Evolutionary conservation across 2,329 filamentous ascomycete genomes (phyloP).

Genomic region (Lizonia empirigonia): DNA sequence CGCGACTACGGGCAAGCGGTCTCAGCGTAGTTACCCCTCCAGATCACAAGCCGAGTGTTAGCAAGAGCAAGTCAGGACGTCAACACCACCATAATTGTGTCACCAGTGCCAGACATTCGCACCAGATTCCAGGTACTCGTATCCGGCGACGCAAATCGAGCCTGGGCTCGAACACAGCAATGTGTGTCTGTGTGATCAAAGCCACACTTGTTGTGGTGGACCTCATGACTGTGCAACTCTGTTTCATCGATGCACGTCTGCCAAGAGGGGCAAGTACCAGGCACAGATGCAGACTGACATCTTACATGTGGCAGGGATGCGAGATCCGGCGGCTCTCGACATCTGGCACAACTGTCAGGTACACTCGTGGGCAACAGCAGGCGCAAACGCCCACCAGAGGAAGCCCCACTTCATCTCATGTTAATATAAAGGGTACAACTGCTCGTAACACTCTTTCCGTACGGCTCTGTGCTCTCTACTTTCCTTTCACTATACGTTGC

Average conservation of each 20-base stretch:
- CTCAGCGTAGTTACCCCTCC: too few species aligned
- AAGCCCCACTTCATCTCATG: background rate
- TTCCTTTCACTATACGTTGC: slow-evolving; percentile 2
- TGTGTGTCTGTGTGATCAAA: slow-evolving; percentile 7
- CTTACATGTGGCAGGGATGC: slow-evolving; percentile 1
- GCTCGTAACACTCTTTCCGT: slow-evolving; percentile 3
- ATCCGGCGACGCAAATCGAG: background rate
- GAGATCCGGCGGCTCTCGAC: background rate
- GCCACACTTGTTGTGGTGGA: slow-evolving; percentile 8
- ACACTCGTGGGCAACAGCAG: slow-evolving; percentile 3
- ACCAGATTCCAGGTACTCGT: background rate
- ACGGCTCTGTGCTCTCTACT: slow-evolving; percentile 1
- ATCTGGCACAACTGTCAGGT: slow-evolving; percentile 11
- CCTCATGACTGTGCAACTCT: slow-evolving; percentile 16
- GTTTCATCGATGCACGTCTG: slow-evolving; percentile 29
- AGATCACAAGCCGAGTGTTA: background rate
- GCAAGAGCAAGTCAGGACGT: background rate
- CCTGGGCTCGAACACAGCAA: slow-evolving; percentile 1
- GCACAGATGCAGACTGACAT: slow-evolving; percentile 15
- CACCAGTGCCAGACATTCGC: slow-evolving; percentile 1
- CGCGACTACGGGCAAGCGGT: too few species aligned
- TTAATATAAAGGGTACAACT: slow-evolving; percentile 11
- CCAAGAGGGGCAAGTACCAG: slow-evolving; percentile 23
- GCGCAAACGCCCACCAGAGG: slow-evolving; percentile 6
- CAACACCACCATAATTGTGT: background rate